Evolutionary conservation across 345 rosid species (phyloP), one percentile per base, ranked within the genome.

Genomic region (Linum tenue): DNA sequence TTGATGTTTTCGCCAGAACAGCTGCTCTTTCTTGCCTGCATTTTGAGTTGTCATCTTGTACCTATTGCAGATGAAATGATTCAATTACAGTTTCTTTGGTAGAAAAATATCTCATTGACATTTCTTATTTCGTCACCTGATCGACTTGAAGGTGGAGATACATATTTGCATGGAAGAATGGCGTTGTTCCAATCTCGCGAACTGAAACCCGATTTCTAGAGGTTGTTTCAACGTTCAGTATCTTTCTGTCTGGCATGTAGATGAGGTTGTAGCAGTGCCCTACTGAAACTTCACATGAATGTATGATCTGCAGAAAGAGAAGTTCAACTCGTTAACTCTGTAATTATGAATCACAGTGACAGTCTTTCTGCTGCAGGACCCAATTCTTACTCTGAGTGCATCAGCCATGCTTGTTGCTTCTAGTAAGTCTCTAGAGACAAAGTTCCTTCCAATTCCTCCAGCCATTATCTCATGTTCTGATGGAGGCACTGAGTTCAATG

Each of bases 131-230:
- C 31, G 56, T 79, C 78, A 78, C 86, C 84, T 85, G 90, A 39
- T 72, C 69, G 36, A 81, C 73, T 65, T 72, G 77, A 69, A 81
- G 87, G 68, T 83, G 90, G 69, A 81, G 82, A 66, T 79, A 83
- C 86, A 83, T 81, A 70, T 85, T 85, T 53, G 90, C 90, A 60
- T 80, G 87, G 76, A 85, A 85, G 69, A 78, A 81, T 35, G 84
- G 84, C n/a, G 71, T 69, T 31, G 60, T 39, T 37, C 78, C 79
- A 37, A 83, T 71, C 56, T 80, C 76, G n/a, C 60, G 76, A 66
- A 80, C 76, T 5, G 87, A 85, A 70, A 85, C 63, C 37, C 82
- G 75, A 12, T 64, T 69, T 66, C 74, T 75, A 17, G 90, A 81
- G 78, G 84, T 86, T 31, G 84, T 83, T 75, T 80, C 87, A 7